phyloP scores from a whole-genome alignment of 768 basidiomycete species.

The Suillus discolor region DNA sequence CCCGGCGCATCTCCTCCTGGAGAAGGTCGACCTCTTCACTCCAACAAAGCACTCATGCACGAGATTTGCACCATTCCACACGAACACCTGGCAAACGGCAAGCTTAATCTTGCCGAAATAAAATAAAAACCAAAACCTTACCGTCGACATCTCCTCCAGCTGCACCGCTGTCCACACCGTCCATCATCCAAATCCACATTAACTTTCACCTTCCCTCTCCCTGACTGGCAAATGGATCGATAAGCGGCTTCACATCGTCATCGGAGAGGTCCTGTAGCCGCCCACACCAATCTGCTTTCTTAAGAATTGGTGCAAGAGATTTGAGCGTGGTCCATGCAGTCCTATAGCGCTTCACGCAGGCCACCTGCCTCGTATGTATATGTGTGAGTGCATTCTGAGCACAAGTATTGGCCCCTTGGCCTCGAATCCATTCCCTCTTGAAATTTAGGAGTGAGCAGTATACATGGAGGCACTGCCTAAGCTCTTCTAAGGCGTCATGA shows the following conservation, averaged over 20 bases:
- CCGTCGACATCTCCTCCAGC: background rate
- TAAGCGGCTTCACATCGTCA: background rate
- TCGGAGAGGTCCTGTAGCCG: no score
- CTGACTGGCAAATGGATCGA: no score
- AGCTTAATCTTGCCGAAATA: background rate
- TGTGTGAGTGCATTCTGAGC: background rate
- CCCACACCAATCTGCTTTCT: background rate
- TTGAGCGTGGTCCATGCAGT: background rate
- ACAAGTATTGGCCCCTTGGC: background rate
- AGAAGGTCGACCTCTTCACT: background rate
- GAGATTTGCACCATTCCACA: background rate
- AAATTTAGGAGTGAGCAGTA: background rate
- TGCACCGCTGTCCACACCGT: background rate
- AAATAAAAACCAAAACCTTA: background rate
- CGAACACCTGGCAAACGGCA: background rate
- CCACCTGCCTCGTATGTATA: background rate
- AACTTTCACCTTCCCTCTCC: background rate
- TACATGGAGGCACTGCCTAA: background rate
- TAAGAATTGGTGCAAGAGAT: background rate
- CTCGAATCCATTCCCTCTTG: background rate
- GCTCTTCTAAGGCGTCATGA: background rate
- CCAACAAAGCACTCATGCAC: background rate
- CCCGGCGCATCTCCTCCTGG: constrained; percentile 2
- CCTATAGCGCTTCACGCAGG: background rate
- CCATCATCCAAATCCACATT: background rate